Evolutionary conservation across 1,284 basidiomycete species (phyloP).

Genomic region (Takashimella tepidaria): DNA sequence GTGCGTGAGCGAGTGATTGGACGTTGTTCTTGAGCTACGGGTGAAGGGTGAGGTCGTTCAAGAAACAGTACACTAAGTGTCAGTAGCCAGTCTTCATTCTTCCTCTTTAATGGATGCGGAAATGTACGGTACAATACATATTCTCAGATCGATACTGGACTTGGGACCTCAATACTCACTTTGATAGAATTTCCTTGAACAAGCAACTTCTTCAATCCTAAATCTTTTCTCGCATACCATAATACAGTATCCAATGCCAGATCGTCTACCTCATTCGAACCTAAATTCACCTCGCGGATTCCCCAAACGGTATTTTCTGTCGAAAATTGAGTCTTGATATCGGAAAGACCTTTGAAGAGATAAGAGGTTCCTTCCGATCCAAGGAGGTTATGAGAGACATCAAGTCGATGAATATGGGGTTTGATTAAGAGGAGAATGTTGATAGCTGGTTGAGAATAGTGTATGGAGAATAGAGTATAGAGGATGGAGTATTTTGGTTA

Average conservation of each 20-base stretch:
- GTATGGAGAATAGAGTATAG: background rate
- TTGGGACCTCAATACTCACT: no score
- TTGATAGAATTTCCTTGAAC: slow-evolving; percentile 35
- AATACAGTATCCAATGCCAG: slow-evolving; percentile 22
- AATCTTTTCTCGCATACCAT: slow-evolving; percentile 37
- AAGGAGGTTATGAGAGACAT: slow-evolving; percentile 40
- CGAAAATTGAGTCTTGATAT: background rate
- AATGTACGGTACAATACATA: no score
- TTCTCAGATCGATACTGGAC: no score
- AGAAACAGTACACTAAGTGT: no score
- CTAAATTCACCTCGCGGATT: slow-evolving; percentile 36
- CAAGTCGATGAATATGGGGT: slow-evolving; percentile 31
- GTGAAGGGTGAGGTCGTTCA: no score
- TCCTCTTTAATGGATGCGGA: no score
- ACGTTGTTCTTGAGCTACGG: slow-evolving; percentile 21
- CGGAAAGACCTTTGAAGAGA: slow-evolving; percentile 33
- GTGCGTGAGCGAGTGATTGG: slow-evolving; percentile 21
- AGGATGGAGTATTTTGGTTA: background rate
- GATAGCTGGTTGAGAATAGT: slow-evolving; percentile 21
- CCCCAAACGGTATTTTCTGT: slow-evolving; percentile 26
- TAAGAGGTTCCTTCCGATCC: slow-evolving; percentile 28
- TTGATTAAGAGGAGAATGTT: slow-evolving; percentile 32
- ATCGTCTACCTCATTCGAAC: slow-evolving; percentile 16
- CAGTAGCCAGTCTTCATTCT: no score
- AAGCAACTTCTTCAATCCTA: slow-evolving; percentile 22